Evolutionary conservation across 2,329 filamentous ascomycete species (phyloP).

Genomic region (Penicillium polonicum): DNA sequence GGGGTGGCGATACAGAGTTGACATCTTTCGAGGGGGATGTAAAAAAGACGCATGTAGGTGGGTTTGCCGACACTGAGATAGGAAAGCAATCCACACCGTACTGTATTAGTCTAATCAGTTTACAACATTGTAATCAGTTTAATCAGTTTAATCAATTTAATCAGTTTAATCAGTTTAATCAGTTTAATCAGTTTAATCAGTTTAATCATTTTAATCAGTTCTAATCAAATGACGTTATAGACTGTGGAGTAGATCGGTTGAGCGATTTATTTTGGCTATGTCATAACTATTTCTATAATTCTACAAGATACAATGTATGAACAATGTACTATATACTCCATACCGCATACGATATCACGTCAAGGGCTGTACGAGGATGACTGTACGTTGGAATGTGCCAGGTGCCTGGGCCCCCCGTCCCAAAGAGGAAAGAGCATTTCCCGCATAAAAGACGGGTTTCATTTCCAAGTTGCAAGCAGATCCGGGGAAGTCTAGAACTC

Average conservation of each 20-base stretch:
- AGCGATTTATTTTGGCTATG: neutral
- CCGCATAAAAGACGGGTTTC: neutral
- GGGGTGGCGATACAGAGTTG: slow-evolving; percentile 11
- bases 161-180: too few relatives aligned
- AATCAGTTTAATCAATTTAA: neutral
- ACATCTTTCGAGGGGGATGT: neutral
- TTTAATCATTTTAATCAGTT: neutral
- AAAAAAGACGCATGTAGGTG: neutral
- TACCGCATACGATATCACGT: too few relatives aligned
- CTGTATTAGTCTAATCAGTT: neutral
- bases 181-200: neutral
- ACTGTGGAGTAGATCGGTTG: slow-evolving; percentile 3
- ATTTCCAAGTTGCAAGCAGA: neutral
- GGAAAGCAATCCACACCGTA: neutral
- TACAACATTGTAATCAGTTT: neutral
- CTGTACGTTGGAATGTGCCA: neutral
- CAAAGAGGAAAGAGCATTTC: neutral
- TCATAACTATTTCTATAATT: too few relatives aligned
- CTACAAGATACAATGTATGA: too few relatives aligned
- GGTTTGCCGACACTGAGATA: neutral
- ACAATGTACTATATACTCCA: too few relatives aligned
- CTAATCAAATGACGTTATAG: neutral
- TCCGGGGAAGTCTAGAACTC: neutral
- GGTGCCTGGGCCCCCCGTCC: neutral
- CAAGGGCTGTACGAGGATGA: neutral